Conservation (phyloP, 164 flowering plant species). For the Tetrastigma voinierianum region DNA sequence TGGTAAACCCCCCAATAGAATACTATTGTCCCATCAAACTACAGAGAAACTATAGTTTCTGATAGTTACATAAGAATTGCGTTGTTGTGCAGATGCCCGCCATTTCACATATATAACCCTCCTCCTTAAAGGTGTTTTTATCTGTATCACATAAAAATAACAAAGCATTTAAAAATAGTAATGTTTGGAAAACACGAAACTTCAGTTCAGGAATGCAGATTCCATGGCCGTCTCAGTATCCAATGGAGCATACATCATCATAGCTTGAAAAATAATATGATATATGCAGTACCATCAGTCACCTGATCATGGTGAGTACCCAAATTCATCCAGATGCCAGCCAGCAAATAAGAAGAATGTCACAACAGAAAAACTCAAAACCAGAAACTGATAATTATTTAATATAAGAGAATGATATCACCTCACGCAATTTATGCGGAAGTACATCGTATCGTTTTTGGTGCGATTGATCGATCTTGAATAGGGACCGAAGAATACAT, state of each 20-base stretch:
- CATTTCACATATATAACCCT: too few species aligned
- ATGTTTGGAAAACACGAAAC: background rate
- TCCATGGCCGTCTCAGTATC: too few species aligned
- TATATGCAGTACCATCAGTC: slow-evolving; percentile 5
- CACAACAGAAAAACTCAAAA: slow-evolving; percentile 1
- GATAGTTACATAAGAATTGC: too few species aligned
- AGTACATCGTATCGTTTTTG: slow-evolving; percentile 80
- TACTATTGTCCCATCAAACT: too few species aligned
- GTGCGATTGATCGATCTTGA: slow-evolving; percentile 68
- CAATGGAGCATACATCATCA: background rate
- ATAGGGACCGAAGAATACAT: slow-evolving; percentile 87
- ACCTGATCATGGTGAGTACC: slow-evolving; percentile 97
- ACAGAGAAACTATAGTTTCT: too few species aligned
- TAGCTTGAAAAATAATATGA: background rate
- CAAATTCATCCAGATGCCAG: slow-evolving; percentile 80
- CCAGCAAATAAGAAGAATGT: slow-evolving; percentile 13
- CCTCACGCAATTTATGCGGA: slow-evolving; percentile 96
- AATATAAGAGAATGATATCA: slow-evolving; percentile 19
- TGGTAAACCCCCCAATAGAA: too few species aligned
- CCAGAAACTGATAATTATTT: slow-evolving; percentile 4
- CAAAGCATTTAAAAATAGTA: background rate
- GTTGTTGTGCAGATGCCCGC: too few species aligned
- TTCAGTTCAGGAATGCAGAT: too few species aligned
- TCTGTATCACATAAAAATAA: background rate
- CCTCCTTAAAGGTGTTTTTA: background rate